Evolutionary conservation across 139 green algal genomes (phyloP), one percentile per base, ranked within the genome.

Genomic region (Pleodorina starrii): DNA sequence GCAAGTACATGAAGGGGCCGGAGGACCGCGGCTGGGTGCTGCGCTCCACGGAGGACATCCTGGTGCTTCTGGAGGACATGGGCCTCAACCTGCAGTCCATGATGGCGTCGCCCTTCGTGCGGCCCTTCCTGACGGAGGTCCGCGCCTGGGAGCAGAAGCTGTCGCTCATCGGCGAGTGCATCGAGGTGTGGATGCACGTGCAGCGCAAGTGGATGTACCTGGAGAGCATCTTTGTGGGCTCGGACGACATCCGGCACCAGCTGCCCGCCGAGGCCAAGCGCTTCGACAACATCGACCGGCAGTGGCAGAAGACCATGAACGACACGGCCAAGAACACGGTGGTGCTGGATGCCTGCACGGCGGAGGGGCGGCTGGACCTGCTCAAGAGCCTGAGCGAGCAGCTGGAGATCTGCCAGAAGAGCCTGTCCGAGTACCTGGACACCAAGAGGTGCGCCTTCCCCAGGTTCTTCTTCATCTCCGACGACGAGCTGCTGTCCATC

Each of bases 191-290:
- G 38, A 80, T 91, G 90, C 85, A 88, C 54, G 95, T 96, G 50
- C 96, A 98, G 90, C 92, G 95, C 73, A 97, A 96, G 90, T 98
- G 96, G 96, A 97, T 97, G 95, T 98, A 98, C 87, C 86, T 98
- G n/a, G 94, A 97, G 91, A 93, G 79, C 86, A 97, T 98, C 90
- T 98, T 98, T 90, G 90, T 95, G 68, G 94, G 95, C 44, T 94
- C 87, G 14, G 96, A 98, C 89, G 96, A 98, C 90, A 98, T 98
- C 77, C 91, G 95, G 3, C 91, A 96, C 43, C 96, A 98, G 90
- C 96, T 98, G 71, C 96, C 96, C 0, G 86, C 93, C 68, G 96
- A 98, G 90, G 96, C 96, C 81, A 97, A 97, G 91, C 93, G 94
- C 57, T 98, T 98, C 88, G 95, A 97, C 79, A 59, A 78, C 71